These are phyloP conservation scores for Nakazawaea anatomiae DNA, from an alignment of 805 yeast genomes.

Conservation along the genomic window DNA sequence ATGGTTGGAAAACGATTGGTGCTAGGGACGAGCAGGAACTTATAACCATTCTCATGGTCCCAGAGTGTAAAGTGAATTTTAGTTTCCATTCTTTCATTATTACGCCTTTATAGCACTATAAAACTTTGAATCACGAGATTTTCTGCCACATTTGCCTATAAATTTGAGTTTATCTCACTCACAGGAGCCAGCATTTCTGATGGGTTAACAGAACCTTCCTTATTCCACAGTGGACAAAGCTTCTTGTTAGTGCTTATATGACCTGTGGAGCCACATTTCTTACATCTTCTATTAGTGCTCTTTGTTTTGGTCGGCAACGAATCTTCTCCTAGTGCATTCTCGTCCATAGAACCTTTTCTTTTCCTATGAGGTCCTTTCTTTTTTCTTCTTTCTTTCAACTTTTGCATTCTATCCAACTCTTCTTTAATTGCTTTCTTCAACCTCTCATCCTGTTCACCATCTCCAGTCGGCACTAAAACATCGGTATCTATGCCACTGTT, in stretches of 20 bases:
- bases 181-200: neutral
- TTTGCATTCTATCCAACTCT: constrained; percentile 76
- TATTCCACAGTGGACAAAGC: constrained; percentile 81
- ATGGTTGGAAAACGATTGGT: too few species aligned
- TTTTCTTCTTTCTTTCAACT: constrained; percentile 62
- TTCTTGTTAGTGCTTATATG: constrained; percentile 87
- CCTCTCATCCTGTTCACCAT: constrained; percentile 75
- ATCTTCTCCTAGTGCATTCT: neutral
- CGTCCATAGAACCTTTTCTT: neutral
- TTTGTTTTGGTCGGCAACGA: constrained; percentile 41
- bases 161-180: neutral
- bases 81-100: too few species aligned
- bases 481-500: constrained; percentile 59
- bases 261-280: constrained; percentile 92
- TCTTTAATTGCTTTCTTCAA: constrained; percentile 74
- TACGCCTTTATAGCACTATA: too few species aligned
- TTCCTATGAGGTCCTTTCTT: constrained; percentile 26
- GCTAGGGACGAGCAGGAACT: too few species aligned
- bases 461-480: constrained; percentile 71
- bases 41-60: too few species aligned
- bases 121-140: too few species aligned
- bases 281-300: constrained; percentile 76
- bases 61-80: too few species aligned
- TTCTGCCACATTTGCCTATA: too few species aligned
- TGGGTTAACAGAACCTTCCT: neutral